Conservation (phyloP, 768 basidiomycete species). For the Tylopilus sp. region DNA sequence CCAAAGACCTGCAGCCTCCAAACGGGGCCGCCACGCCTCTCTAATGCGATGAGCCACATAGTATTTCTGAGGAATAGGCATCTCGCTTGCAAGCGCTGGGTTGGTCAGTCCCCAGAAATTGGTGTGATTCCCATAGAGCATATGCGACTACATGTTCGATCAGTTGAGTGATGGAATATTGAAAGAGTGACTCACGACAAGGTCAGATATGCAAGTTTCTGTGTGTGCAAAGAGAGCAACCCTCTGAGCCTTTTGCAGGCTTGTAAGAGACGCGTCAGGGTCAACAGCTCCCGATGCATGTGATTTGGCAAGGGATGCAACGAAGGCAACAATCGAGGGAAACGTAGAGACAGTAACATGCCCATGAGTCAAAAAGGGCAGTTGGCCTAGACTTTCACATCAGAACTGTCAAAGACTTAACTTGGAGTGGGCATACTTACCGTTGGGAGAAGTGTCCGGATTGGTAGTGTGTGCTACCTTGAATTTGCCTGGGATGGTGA, state of each 20-base stretch:
- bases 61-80: conserved; percentile 68
- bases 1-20: conserved; percentile 69
- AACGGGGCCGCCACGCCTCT: conserved; percentile 48
- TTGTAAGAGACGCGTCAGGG: conserved; percentile 47
- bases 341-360: conserved; percentile 48
- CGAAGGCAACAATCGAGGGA: conserved; percentile 52
- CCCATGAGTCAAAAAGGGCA: conserved; percentile 68
- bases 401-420: background rate
- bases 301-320: conserved; percentile 44
- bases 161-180: background rate
- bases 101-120: conserved; percentile 63
- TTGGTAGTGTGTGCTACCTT: conserved; percentile 57
- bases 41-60: conserved; percentile 68
- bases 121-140: conserved; percentile 54
- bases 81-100: conserved; percentile 50
- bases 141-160: conserved; percentile 47
- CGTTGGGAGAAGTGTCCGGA: conserved; percentile 71
- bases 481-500: conserved; percentile 67
- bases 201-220: conserved; percentile 62
- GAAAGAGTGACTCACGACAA: conserved; percentile 52
- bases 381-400: conserved; percentile 47
- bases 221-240: conserved; percentile 65
- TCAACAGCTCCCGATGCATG: conserved; percentile 33
- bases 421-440: conserved; percentile 35
- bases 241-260: conserved; percentile 48